These are phyloP conservation scores for Zygoascus hellenicus DNA, from an alignment of 1,139 yeast species.

Conservation along the genomic window DNA sequence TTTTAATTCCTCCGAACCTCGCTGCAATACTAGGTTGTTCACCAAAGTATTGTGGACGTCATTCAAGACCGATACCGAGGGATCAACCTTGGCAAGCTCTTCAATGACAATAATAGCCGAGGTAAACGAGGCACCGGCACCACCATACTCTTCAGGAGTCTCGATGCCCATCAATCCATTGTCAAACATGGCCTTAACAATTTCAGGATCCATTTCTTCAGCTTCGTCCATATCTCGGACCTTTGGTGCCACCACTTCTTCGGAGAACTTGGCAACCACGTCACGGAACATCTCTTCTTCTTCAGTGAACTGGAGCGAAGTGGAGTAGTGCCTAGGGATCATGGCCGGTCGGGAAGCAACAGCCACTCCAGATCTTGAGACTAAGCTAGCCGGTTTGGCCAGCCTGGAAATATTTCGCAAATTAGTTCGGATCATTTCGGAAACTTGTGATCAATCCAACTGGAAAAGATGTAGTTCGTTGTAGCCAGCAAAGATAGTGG, in stretches of 20 bases:
- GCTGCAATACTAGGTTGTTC: conserved; percentile 38
- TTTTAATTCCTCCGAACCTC: conserved; percentile 36
- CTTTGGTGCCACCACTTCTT: conserved; percentile 38
- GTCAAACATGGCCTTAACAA: conserved; percentile 37
- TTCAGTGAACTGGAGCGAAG: conserved; percentile 32
- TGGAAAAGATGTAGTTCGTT: not conserved
- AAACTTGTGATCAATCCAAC: not conserved
- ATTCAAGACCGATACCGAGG: conserved; percentile 40
- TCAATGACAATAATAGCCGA: conserved; percentile 42
- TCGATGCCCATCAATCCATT: conserved; percentile 42
- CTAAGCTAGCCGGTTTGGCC: not conserved
- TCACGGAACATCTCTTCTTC: conserved; percentile 40
- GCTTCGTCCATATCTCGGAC: conserved; percentile 42
- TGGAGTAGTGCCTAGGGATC: not conserved
- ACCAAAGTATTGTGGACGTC: conserved; percentile 44
- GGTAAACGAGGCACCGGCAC: conserved; percentile 43
- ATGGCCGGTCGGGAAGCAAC: not conserved
- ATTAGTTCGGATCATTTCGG: conserved; percentile 4
- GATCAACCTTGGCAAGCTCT: conserved; percentile 42
- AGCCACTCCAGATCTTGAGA: not conserved
- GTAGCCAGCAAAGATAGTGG: not conserved
- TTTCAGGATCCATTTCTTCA: conserved; percentile 37
- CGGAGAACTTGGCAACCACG: conserved; percentile 36
- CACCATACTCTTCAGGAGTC: conserved; percentile 42
- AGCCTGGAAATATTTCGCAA: not conserved